Evolutionary conservation across 2,329 filamentous ascomycete species (phyloP), one percentile per base, ranked within the genome.

Genomic region (Clonostachys rhizophaga): DNA sequence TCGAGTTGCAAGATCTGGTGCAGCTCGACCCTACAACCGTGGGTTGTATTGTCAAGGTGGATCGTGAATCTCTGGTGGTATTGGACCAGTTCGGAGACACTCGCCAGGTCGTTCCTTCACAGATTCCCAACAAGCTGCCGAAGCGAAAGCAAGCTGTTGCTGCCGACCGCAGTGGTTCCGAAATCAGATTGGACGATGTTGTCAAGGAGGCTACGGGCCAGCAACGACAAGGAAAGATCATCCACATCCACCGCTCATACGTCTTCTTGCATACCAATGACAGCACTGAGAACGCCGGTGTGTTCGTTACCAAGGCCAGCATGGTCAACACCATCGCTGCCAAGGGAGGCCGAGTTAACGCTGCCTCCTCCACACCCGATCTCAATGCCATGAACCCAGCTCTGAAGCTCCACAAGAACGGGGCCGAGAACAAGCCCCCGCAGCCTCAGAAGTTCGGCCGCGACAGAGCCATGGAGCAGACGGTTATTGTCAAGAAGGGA

Each of bases 1-100:
- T 88, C 65, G 87, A 91, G 55, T 83, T 99, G 34, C 90, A 95
- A 57, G 94, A 99, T 63, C 78, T 99, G 24, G 90, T 99, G 13
- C 91, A 97, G 67, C 81, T 99, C 51, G 92, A 97, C 65, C 83
- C 89, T 39, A 86, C 91, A 4, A 97, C 92, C 0, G 92, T 97
- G 20, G 94, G 87, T 49, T 95, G 90, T 62, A 84, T 99, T 50
- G 86, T 96, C 68, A 95, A 96, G 68, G 90, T 97, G 42, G 94
- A 99, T 60, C 87, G 91, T 46, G 94, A 99, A 67, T 92, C 90
- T 1, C 72, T 99, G 47, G 86, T 88, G 24, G 87, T 96, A 1
- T 72, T 99, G 11, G 92, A 99, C 59, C 94, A 99, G 63, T 88
- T 94, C 52, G 89, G 90, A 51, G 87, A 90, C 51, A 81, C 83